phyloP scores from a whole-genome alignment of 2,329 filamentous ascomycete species.

The Colletotrichum gloeosporioides region DNA sequence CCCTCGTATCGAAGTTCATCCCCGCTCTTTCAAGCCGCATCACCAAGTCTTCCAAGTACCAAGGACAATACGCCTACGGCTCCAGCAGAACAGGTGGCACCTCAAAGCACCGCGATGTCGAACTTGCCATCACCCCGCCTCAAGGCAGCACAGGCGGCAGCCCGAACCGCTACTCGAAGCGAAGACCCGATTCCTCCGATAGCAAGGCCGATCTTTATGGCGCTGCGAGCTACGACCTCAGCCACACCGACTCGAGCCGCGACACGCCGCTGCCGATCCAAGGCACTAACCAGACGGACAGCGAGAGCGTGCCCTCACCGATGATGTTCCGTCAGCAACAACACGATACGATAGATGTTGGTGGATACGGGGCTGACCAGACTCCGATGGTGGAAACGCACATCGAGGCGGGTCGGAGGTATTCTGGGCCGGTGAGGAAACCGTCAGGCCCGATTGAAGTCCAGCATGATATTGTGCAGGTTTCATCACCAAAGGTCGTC shows the following conservation, averaged over 20 bases:
- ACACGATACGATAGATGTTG: not conserved
- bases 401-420: not conserved
- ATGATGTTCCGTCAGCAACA: not conserved
- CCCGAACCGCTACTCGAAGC: not conserved
- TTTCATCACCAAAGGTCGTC: not conserved
- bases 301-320: not conserved
- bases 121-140: not conserved
- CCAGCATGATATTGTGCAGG: conserved; percentile 5
- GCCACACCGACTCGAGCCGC: not conserved
- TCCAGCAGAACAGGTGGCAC: not conserved
- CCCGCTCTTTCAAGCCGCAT: not conserved
- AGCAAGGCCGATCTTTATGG: conserved; percentile 11
- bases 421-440: not conserved
- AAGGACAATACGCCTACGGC: not conserved
- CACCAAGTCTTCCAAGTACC: not conserved
- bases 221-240: not conserved
- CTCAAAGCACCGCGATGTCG: not conserved
- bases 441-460: not conserved
- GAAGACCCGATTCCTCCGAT: not conserved
- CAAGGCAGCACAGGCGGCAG: not conserved
- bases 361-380: not conserved
- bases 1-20: conserved; percentile 19
- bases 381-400: not conserved
- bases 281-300: not conserved
- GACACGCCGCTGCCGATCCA: not conserved